phyloP scores from a whole-genome alignment of 495 filamentous ascomycete species.

The Aspergillus mulundensis region DNA sequence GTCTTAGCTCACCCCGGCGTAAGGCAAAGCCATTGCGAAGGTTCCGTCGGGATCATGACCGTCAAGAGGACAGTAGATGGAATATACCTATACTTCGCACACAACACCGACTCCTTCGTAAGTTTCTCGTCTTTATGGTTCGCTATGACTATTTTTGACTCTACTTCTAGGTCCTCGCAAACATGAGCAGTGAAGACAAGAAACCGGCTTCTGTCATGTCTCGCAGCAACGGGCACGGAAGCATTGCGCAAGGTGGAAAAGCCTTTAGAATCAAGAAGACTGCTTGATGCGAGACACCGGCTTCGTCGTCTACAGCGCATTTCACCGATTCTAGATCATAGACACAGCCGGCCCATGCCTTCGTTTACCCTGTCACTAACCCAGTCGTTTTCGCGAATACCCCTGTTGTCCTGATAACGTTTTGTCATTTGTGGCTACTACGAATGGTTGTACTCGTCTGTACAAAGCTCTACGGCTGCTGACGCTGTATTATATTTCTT shows the following conservation, averaged over 20 bases:
- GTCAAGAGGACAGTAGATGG: conserved; percentile 73
- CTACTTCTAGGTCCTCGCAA: conserved; percentile 60
- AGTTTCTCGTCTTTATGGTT: conserved; percentile 15
- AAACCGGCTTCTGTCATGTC: conserved; percentile 82
- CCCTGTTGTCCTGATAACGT: neutral
- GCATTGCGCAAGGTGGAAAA: conserved; percentile 41
- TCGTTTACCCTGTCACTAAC: neutral
- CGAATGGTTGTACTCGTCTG: neutral
- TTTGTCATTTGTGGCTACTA: neutral
- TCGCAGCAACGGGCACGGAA: conserved; percentile 43
- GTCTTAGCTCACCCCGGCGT: conserved; percentile 67
- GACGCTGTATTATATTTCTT: neutral
- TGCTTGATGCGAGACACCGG: conserved; percentile 4
- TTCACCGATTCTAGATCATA: neutral
- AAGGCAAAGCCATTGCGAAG: conserved; percentile 60
- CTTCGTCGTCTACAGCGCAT: neutral
- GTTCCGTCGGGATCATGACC: conserved; percentile 77
- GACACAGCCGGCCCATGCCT: neutral
- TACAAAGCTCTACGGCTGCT: neutral
- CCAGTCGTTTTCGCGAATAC: neutral
- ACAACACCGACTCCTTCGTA: conserved; percentile 89
- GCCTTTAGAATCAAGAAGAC: conserved; percentile 19
- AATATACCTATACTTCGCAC: conserved; percentile 76
- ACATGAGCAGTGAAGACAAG: conserved; percentile 73
- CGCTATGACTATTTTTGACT: conserved; percentile 11